Evolutionary conservation across 768 basidiomycete genomes (phyloP), one percentile per base, ranked within the genome.

Genomic region (Macrolepiota dolichaula): DNA sequence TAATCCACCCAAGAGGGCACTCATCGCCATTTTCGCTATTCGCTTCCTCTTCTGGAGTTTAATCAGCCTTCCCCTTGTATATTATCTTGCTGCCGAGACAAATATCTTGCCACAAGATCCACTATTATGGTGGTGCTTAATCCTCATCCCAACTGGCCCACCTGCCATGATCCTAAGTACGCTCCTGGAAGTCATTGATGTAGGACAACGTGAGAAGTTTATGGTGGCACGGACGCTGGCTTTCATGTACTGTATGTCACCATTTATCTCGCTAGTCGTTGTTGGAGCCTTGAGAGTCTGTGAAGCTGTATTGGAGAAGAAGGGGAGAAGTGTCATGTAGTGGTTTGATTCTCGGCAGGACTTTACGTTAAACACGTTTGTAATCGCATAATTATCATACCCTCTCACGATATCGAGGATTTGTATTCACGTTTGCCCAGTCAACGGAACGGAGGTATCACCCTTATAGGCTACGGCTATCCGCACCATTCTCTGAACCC

Each of bases 381-480:
- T 27, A 44, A 44, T 44, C 15, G 15, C 42, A 19, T 17, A n/a
- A 19, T 24, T 24, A 2, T 49, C 24, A 11, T 10, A 24, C 11
- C n/a, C 12, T 49, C 24, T 24, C 47, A 49, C 22, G 7, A 24
- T 13, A 13, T 24, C 12, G 10, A 22, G 9, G 12, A 3, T 49
- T 10, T 12, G 7, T 32, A 32, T 32, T 32, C 7, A 7, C 3
- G 29, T 32, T 32, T 7, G 29, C 29, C 3, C 7, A 24, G 25
- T 49, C 47, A 73, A 57, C 76, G 75, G 76, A 32, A 74, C 64
- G 0, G 64, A 61, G 10, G 62, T 56, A 49, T 67, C 68, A 59
- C 74, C 71, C 9, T 19, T 44, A 56, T 69, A 68, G 63, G 67
- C 61, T 6, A 64, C 81, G 82, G 52, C 69, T 73, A 68, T 84